phyloP scores from a whole-genome alignment of 495 filamentous ascomycete genomes.

The Penicillium herquei region DNA sequence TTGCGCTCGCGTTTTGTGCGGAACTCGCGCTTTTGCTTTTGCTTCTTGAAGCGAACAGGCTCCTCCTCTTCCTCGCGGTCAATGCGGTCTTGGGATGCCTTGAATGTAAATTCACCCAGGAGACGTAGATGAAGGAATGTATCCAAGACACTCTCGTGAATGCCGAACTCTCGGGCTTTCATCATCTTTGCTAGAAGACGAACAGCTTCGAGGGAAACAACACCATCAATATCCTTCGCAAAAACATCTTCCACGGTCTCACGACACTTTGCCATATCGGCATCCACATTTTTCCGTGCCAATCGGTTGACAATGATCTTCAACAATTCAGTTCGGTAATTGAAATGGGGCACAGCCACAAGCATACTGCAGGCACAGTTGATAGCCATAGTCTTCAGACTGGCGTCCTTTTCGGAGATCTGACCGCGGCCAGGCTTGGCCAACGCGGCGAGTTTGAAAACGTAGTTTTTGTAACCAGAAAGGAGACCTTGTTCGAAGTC shows the following conservation, averaged over 20 bases:
- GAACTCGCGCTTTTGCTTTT: conserved; percentile 71
- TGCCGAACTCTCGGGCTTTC: conserved; percentile 73
- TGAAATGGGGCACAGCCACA: conserved; percentile 86
- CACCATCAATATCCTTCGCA: conserved; percentile 81
- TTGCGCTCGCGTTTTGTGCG: conserved; percentile 74
- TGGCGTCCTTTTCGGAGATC: conserved; percentile 32
- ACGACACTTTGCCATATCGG: conserved; percentile 73
- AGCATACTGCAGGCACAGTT: conserved; percentile 80
- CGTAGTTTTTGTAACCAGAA: conserved; percentile 75
- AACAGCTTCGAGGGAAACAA: conserved; percentile 82
- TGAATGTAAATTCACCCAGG: conserved; percentile 80
- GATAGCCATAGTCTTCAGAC: conserved; percentile 70
- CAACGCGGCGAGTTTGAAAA: conserved; percentile 65
- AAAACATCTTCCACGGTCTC: conserved; percentile 81
- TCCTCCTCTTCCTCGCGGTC: conserved; percentile 55
- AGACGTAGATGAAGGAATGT: conserved; percentile 88
- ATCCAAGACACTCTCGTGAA: conserved; percentile 84
- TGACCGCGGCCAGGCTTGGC: conserved; percentile 51
- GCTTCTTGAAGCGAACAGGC: conserved; percentile 53
- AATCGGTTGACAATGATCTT: conserved; percentile 84
- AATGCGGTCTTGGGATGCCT: conserved; percentile 71
- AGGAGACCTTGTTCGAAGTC: conserved; percentile 82
- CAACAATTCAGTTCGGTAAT: conserved; percentile 83
- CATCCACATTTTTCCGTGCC: conserved; percentile 63
- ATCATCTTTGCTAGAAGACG: conserved; percentile 90